Evolutionary conservation across 345 rosid genomes (phyloP).

Genomic region (Geranium brycei): DNA sequence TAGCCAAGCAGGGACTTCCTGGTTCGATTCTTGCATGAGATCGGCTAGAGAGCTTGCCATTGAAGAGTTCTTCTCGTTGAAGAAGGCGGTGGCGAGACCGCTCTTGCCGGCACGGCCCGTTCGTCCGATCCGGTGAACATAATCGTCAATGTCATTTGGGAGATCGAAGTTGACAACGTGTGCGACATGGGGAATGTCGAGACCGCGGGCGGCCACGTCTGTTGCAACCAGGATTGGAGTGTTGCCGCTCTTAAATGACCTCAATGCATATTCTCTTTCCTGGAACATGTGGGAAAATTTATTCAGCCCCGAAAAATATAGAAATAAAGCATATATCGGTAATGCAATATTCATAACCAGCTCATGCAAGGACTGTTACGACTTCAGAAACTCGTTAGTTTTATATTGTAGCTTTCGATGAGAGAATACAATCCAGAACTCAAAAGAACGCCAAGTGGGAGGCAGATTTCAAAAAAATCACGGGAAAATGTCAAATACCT

Average conservation of each 20-base stretch:
- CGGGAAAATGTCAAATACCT: no score
- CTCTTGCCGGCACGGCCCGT: slow-evolving; percentile 93
- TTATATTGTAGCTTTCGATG: no score
- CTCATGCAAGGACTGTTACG: no score
- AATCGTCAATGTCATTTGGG: slow-evolving; percentile 92
- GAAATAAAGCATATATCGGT: background rate
- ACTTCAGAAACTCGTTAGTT: no score
- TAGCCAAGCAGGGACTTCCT: slow-evolving; percentile 93
- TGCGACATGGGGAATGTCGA: slow-evolving; percentile 88
- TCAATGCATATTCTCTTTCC: slow-evolving; percentile 89
- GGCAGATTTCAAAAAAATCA: no score
- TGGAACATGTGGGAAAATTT: slow-evolving; percentile 12
- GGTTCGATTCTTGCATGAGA: slow-evolving; percentile 87
- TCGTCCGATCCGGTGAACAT: slow-evolving; percentile 94
- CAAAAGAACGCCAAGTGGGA: no score
- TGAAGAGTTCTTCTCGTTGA: slow-evolving; percentile 62
- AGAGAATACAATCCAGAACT: no score
- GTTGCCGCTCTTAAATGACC: slow-evolving; percentile 73
- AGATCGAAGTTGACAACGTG: slow-evolving; percentile 95
- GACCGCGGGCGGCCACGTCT: slow-evolving; percentile 92
- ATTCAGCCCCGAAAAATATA: background rate
- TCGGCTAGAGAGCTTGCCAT: slow-evolving; percentile 62
- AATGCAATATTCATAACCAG: background rate
- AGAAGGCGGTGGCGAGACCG: slow-evolving; percentile 93
- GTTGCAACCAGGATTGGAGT: slow-evolving; percentile 95